phyloP scores from a whole-genome alignment of 1,284 basidiomycete genomes.

The Tetrapyrgos nigripes region DNA sequence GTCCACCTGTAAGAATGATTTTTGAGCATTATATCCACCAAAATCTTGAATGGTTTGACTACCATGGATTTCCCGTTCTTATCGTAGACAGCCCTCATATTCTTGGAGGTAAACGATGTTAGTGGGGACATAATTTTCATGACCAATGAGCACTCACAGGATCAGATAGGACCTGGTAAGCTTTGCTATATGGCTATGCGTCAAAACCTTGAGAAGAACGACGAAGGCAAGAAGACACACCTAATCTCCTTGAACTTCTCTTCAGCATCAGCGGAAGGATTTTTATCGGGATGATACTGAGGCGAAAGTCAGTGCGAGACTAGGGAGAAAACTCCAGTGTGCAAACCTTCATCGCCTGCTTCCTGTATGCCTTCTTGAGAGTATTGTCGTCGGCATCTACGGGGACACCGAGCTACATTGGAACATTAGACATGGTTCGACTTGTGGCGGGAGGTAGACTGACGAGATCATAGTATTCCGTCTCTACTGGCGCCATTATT shows the following conservation, averaged over 20 bases:
- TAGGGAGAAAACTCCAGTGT: background rate
- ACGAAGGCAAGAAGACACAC: slow-evolving; percentile 42
- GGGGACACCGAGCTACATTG: slow-evolving; percentile 35
- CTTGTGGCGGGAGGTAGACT: slow-evolving; percentile 22
- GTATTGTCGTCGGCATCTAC: slow-evolving; percentile 70
- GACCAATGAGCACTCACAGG: slow-evolving; percentile 55
- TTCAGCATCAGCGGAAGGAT: slow-evolving; percentile 85
- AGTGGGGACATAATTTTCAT: slow-evolving; percentile 7
- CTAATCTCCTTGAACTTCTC: slow-evolving; percentile 95
- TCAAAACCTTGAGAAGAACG: slow-evolving; percentile 6
- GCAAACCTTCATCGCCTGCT: slow-evolving; percentile 89
- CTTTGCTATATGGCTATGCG: slow-evolving; percentile 65
- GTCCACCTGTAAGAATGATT: slow-evolving; percentile 54
- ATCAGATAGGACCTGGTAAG: slow-evolving; percentile 89
- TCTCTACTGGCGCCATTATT: slow-evolving; percentile 65
- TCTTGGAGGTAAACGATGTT: slow-evolving; percentile 54
- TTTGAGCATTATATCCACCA: slow-evolving; percentile 5
- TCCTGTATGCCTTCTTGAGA: slow-evolving; percentile 96
- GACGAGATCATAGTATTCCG: slow-evolving; percentile 72
- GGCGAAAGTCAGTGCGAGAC: background rate
- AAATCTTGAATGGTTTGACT: slow-evolving; percentile 25
- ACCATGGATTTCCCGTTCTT: slow-evolving; percentile 93
- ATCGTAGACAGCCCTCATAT: slow-evolving; percentile 92
- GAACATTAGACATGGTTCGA: background rate
- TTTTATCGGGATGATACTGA: slow-evolving; percentile 95